Evolutionary conservation across 345 rosid species (phyloP).

Genomic region (Schrenkiella parvula): DNA sequence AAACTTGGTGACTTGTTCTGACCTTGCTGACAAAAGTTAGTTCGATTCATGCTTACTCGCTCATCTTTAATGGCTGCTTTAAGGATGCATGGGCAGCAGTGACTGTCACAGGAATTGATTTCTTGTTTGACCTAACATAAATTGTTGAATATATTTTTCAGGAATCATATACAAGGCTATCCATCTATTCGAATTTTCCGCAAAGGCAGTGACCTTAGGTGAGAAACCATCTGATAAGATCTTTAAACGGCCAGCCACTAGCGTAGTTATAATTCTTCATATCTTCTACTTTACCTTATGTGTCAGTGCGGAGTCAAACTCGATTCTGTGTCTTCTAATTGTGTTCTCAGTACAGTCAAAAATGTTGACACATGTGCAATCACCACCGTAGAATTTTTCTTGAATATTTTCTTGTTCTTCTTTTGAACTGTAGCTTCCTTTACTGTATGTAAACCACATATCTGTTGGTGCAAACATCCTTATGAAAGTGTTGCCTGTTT

Average conservation of each 20-base stretch:
- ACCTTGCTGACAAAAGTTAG: not conserved
- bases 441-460: not conserved
- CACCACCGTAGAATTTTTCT: not conserved
- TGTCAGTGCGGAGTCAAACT: not conserved
- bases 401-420: not conserved
- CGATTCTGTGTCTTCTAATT: not conserved
- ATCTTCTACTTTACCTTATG: conserved; percentile 1
- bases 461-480: conserved; percentile 1
- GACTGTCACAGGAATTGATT: not conserved
- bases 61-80: not conserved
- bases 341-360: conserved; percentile 10
- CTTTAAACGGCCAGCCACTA: not conserved
- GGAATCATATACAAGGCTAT: conserved; percentile 95
- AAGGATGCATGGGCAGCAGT: conserved; percentile 1
- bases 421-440: not conserved
- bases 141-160: conserved; percentile 30
- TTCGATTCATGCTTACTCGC: not conserved
- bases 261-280: not conserved
- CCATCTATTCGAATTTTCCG: conserved; percentile 98
- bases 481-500: not conserved
- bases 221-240: conserved; percentile 24
- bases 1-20: conserved; percentile 11
- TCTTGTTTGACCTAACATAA: not conserved
- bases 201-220: conserved; percentile 90
- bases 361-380: conserved; percentile 12